These are phyloP conservation scores for Penicillium crystallinum DNA, from an alignment of 495 filamentous ascomycete genomes.

Conservation along the genomic window DNA sequence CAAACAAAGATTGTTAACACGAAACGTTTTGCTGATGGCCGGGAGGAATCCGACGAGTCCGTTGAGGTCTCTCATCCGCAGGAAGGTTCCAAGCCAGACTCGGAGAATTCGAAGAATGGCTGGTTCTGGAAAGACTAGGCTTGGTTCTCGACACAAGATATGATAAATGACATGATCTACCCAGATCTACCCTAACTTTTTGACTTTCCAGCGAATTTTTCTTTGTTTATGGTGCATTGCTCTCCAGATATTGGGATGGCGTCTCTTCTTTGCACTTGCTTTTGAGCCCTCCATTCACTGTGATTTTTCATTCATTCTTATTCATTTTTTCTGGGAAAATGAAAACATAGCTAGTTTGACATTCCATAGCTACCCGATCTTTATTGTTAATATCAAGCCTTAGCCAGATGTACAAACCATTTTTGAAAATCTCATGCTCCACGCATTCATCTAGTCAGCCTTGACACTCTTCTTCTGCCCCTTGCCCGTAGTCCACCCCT, in stretches of 20 bases:
- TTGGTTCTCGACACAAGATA: background rate
- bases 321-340: background rate
- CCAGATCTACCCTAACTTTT: background rate
- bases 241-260: background rate
- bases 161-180: background rate
- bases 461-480: constrained; percentile 41
- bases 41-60: constrained; percentile 52
- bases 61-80: constrained; percentile 28
- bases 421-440: background rate
- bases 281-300: background rate
- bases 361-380: background rate
- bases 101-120: constrained; percentile 23
- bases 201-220: background rate
- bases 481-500: constrained; percentile 34
- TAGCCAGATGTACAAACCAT: background rate
- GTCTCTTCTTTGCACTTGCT: background rate
- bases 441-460: constrained; percentile 22
- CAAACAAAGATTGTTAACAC: constrained; percentile 56
- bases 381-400: background rate
- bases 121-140: constrained; percentile 40
- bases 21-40: constrained; percentile 58
- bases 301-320: background rate
- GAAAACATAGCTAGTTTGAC: background rate
- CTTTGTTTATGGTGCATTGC: background rate
- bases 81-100: constrained; percentile 6